Evolutionary conservation across 495 filamentous ascomycete genomes (phyloP), one percentile per base, ranked within the genome.

Genomic region (Cercophora samala): DNA sequence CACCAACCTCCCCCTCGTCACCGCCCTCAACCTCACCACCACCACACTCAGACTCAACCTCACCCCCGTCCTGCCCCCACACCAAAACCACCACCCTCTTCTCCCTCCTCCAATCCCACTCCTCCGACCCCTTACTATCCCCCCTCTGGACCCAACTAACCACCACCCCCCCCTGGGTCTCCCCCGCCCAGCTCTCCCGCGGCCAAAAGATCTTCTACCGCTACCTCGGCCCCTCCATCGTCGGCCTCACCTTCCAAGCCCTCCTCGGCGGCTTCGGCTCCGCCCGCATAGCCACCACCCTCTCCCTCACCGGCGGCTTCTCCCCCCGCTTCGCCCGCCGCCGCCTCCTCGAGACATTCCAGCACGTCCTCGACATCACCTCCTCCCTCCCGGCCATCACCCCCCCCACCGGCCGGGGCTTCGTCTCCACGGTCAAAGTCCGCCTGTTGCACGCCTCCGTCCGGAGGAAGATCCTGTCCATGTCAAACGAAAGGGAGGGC

Each of bases 291-390:
- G 89, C 90, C 37, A 90, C 94, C 73, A 91, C 90, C 0, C 82
- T 95, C 2, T 81, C 88, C 19, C 83, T 91, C 19, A 96, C 92
- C 15, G 91, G 91, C 18, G 92, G 92, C 0, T 96, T 96, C 76
- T 85, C 86, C 5, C 83, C 83, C 0, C 85, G 88, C 68, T 86
- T 90, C 6, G 90, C 91, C 3, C 84, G 86, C 51, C 84, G 86
- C 18, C 78, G 92, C 54, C 78, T 95, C 51, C 87, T 90, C 58
- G 89, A 93, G 76, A 93, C 91, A 2, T 88, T 86, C 5, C 90
- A 93, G 73, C 87, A 92, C 76, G 82, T 90, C n/a, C 80, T 91
- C 1, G 85, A 91, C 76, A 86, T 91, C 46, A 91, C 90, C 2
- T 76, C 77, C 29, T 88, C 86, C 9, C 73, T 89, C 1, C 83